phyloP scores from a whole-genome alignment of 2,329 filamentous ascomycete species.

The Phoma sp. region DNA sequence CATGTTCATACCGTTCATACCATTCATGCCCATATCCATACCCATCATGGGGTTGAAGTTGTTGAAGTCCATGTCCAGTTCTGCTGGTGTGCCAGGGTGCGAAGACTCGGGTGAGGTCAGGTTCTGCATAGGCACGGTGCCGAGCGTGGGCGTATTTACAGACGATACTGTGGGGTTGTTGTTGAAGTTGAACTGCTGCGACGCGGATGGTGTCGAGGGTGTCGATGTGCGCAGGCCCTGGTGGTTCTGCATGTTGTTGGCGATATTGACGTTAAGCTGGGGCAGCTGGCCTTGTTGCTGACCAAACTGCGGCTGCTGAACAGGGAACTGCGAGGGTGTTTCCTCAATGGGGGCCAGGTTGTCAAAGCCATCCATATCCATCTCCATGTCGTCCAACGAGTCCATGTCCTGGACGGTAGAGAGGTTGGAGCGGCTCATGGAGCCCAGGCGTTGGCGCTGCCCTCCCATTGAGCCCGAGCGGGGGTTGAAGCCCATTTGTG shows the following conservation, averaged over 20 bases:
- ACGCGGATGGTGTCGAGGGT: slow-evolving; percentile 80
- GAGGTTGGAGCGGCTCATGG: slow-evolving; percentile 49
- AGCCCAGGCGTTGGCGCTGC: slow-evolving; percentile 49
- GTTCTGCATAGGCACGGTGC: slow-evolving; percentile 72
- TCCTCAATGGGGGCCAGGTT: slow-evolving; percentile 69
- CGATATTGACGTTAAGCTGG: slow-evolving; percentile 80
- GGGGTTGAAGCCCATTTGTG: slow-evolving; percentile 47
- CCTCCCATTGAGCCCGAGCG: slow-evolving; percentile 48
- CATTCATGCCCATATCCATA: slow-evolving; percentile 40
- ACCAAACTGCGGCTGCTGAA: slow-evolving; percentile 59
- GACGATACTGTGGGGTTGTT: slow-evolving; percentile 97
- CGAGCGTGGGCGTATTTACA: slow-evolving; percentile 91
- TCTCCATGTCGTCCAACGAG: slow-evolving; percentile 91
- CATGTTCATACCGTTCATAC: slow-evolving; percentile 40
- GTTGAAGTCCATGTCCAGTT: slow-evolving; percentile 74
- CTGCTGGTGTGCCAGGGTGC: slow-evolving; percentile 71
- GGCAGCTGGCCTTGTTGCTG: slow-evolving; percentile 64
- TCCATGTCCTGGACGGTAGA: slow-evolving; percentile 69
- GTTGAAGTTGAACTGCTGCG: slow-evolving; percentile 72
- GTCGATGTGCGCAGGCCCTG: slow-evolving; percentile 84
- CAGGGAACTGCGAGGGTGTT: slow-evolving; percentile 67
- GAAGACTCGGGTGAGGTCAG: slow-evolving; percentile 69
- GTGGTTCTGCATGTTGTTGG: slow-evolving; percentile 70
- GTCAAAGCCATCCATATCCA: slow-evolving; percentile 91
- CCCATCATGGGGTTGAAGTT: slow-evolving; percentile 48